Evolutionary conservation across 1,284 basidiomycete genomes (phyloP), one percentile per base, ranked within the genome.

Genomic region (Tilletia setariae): DNA sequence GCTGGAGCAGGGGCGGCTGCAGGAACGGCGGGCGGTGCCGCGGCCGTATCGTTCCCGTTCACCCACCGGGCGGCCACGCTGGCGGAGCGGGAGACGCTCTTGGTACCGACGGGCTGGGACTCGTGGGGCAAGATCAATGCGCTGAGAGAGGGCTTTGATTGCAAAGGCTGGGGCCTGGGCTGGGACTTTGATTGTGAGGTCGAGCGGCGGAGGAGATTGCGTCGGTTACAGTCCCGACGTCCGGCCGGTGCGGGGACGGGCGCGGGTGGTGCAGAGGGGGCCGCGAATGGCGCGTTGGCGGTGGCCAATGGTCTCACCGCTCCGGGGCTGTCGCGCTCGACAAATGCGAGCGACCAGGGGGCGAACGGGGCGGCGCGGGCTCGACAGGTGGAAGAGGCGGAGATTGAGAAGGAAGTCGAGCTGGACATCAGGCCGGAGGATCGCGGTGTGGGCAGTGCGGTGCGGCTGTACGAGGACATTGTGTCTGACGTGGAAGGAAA

Each of bases 71-170:
- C 95, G 0, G 97, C 96, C 79, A 91, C 92, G 0, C 86, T 98
- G 19, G 56, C 56, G 30, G 95, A 98, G 80, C 88, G 94, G 40
- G 94, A 97, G 77, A 90, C 89, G 8, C 90, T 98, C 63, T 87
- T 96, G 62, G 89, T 98, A 0, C 96, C 95, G 0, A 87, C 91
- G 0, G 96, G 95, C 1, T 98, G 95, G 96, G 95, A 98, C 82
- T 92, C 90, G 72, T 97, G 92, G 91, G 94, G 93, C 2, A 98
- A 98, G 86, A 97, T 98, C 72, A 87, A 87, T 2, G 91, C 97
- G 1, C 84, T 98, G 67, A 86, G 93, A 63, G 95, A 98, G 56
- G 90, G 92, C 0, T 98, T 98, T 76, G 93, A 96, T 71, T 89
- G 91, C 0, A 89, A 88, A 65, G 82, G 86, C 61, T 91, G 92